Conservation (phyloP, 1,139 yeast species). For the Diutina catenulata region DNA sequence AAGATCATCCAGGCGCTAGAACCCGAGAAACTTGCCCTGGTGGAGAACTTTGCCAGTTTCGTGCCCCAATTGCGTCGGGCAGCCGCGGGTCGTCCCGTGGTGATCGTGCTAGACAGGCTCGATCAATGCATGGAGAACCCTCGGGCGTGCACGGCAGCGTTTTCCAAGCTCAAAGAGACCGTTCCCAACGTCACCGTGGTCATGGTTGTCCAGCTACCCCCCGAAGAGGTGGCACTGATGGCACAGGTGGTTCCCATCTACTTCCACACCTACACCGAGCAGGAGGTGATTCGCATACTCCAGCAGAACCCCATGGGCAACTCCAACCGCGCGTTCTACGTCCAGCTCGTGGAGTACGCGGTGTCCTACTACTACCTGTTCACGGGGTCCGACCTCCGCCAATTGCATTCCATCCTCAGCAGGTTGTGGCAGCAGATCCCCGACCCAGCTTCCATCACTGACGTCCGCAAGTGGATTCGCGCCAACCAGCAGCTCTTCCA, state of each 20-base stretch:
- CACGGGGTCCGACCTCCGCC: not conserved
- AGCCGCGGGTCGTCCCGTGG: not conserved
- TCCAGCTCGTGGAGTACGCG: not conserved
- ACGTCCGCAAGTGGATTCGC: not conserved
- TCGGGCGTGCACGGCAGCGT: not conserved
- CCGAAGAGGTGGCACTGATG: not conserved
- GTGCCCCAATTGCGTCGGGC: not conserved
- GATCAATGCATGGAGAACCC: conserved; percentile 2
- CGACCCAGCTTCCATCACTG: not conserved
- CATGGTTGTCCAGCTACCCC: not conserved
- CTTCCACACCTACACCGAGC: not conserved
- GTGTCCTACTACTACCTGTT: not conserved
- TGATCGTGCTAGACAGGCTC: not conserved
- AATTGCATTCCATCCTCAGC: not conserved
- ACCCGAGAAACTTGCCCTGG: not conserved
- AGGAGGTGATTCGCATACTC: not conserved
- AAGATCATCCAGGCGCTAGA: not conserved
- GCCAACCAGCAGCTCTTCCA: not conserved
- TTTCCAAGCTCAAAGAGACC: not conserved
- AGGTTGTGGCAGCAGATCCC: not conserved
- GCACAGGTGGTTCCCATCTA: not conserved
- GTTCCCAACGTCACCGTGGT: conserved; percentile 1
- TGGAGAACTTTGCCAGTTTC: conserved; percentile 2
- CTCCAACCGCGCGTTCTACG: not conserved
- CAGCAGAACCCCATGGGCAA: not conserved